Evolutionary conservation across 2,329 filamentous ascomycete species (phyloP), one percentile per base, ranked within the genome.

Genomic region (Apiospora koreana): DNA sequence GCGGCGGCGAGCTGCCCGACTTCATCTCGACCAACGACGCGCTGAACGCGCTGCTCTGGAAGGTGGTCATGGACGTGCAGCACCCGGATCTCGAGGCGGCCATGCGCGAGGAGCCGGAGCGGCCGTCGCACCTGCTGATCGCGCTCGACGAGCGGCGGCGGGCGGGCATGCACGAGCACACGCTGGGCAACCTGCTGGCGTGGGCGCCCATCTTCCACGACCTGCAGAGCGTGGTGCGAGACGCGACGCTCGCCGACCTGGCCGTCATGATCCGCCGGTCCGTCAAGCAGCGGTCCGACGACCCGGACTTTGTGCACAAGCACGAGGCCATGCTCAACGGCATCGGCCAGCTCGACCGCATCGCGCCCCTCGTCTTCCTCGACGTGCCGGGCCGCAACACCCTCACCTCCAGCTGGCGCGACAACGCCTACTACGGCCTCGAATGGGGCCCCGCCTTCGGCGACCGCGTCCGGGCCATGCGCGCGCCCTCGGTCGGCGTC

Each of bases 401-500:
- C 18, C 35, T 68, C 12, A 48, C 66, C 21, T 68, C 66, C 31
- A 45, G 78, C 7, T 82, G 79, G 80, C 70, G 76, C 35, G 77
- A 77, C 42, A 77, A 81, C 43, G 72, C 76, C 23, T 69, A 81
- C 16, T 81, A 81, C 66, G 75, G 70, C 16, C 67, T 81, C 31
- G 74, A 79, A 14, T 81, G 79, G 79, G 80, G 80, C 2, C 74
- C 77, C 23, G 35, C 74, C 9, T 41, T 81, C 9, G 77, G 77
- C 0, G 71, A 73, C 12, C 75, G 70, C 10, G 78, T 81, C 68
- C 70, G 77, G 58, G 75, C 79, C 1, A 73, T 81, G 5, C 76
- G 79, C 9, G 70, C 72, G n/a, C 80, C 79, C 0, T 75, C 69
- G 21, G 69, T 67, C 14, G 69, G 69, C 10, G 65, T 70, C 23